A percentile compares a stretch with the other conserved stretches of the same genome.
These are phyloP conservation scores for Sinapis alba DNA, from an alignment of 441 rosid genomes.

Conservation along the genomic window DNA sequence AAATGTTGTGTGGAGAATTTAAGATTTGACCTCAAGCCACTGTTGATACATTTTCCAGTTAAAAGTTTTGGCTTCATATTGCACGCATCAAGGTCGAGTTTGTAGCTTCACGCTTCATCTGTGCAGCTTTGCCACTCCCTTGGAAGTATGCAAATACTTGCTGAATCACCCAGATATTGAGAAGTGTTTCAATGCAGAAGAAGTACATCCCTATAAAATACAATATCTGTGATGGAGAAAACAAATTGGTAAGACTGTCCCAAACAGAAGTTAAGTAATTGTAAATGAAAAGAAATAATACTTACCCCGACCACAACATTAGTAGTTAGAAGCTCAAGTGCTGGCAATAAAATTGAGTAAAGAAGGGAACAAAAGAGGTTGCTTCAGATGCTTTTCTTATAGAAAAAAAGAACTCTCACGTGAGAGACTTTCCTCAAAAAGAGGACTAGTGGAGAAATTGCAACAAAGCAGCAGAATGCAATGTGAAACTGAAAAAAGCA, in stretches of 20 bases:
- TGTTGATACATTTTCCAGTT: conserved; percentile 8
- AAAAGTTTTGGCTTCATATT: too few relatives aligned
- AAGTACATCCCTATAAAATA: conserved; percentile 86
- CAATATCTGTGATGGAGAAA: conserved; percentile 59
- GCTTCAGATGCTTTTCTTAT: conserved; percentile 12
- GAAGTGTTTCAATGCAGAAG: conserved; percentile 75
- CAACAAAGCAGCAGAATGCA: conserved; percentile 82
- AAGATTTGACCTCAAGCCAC: conserved; percentile 25
- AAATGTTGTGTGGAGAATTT: conserved; percentile 10
- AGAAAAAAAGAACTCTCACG: conserved; percentile 65
- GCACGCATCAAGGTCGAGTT: too few relatives aligned
- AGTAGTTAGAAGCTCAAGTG: conserved; percentile 61
- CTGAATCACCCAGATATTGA: conserved; percentile 99
- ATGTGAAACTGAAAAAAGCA: conserved; percentile 84
- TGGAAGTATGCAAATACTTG: conserved; percentile 99
- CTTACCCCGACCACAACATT: conserved; percentile 76
- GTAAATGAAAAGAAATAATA: background rate
- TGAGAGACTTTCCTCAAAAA: conserved; percentile 91
- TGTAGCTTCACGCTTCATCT: conserved; percentile 78
- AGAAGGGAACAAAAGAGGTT: background rate
- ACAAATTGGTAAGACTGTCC: conserved; percentile 8
- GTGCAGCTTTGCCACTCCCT: conserved; percentile 96
- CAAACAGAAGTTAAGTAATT: conserved; percentile 1
- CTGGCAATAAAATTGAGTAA: conserved; percentile 90
- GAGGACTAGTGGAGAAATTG: conserved; percentile 91